Conservation (phyloP, 805 yeast species). For the Saccharomycopsis synnaedendra region DNA sequence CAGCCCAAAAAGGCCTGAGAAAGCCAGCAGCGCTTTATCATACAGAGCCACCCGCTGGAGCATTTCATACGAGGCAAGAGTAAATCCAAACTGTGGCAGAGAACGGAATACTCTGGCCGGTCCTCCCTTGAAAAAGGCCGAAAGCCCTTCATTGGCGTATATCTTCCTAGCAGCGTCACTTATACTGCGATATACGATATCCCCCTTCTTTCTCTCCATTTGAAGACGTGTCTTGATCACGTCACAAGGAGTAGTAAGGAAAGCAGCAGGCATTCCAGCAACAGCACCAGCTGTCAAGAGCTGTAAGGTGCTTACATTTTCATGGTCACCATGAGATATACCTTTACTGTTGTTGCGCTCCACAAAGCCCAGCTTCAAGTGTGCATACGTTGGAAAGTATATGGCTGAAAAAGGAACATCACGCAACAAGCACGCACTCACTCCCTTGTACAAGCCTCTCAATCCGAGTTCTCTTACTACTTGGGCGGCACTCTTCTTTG, state of each 20-base stretch:
- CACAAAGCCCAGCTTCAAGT: slow-evolving; percentile 72
- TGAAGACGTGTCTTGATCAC: slow-evolving; percentile 93
- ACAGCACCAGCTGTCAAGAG: slow-evolving; percentile 79
- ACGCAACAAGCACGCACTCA: slow-evolving; percentile 79
- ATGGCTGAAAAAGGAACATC: slow-evolving; percentile 97
- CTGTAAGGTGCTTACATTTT: slow-evolving; percentile 60
- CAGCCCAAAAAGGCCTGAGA: background rate
- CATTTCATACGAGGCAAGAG: slow-evolving; percentile 92
- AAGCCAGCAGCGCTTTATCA: slow-evolving; percentile 19
- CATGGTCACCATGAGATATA: slow-evolving; percentile 42
- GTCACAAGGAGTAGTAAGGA: slow-evolving; percentile 92
- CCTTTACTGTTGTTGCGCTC: slow-evolving; percentile 62
- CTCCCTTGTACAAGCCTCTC: slow-evolving; percentile 84
- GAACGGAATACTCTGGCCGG: slow-evolving; percentile 90
- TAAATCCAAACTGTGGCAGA: slow-evolving; percentile 96
- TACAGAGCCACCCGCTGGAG: slow-evolving; percentile 73
- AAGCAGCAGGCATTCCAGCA: slow-evolving; percentile 98
- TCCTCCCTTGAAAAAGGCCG: slow-evolving; percentile 93
- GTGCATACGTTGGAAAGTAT: slow-evolving; percentile 95
- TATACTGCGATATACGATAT: slow-evolving; percentile 66
- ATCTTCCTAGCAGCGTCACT: slow-evolving; percentile 68
- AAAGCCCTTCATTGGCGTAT: slow-evolving; percentile 68
- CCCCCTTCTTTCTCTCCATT: slow-evolving; percentile 65
- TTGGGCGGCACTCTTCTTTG: slow-evolving; percentile 48
- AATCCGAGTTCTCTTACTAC: slow-evolving; percentile 74